These are phyloP conservation scores for Astragalus glycyphyllos DNA, from an alignment of 306 rosid species.

Conservation along the genomic window DNA sequence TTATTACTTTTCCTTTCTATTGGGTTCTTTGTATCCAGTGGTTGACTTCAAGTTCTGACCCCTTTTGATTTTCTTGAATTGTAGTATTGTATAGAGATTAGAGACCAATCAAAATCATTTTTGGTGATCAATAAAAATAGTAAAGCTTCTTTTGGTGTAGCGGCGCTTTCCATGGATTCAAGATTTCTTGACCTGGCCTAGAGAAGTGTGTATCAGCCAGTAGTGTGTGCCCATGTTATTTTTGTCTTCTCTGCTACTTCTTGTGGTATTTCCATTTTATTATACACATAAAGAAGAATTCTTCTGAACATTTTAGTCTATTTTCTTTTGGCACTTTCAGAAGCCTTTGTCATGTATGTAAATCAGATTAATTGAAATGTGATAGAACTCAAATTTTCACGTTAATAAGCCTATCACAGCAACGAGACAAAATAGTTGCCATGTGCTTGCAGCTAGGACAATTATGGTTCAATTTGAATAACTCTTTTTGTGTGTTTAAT, in stretches of 20 bases:
- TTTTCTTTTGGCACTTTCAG: background rate
- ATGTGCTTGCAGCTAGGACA: too few species aligned
- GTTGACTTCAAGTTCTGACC: conserved; percentile 17
- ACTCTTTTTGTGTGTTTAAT: too few species aligned
- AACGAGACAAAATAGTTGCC: too few species aligned
- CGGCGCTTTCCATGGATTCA: conserved; percentile 37
- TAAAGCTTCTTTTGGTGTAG: conserved; percentile 32
- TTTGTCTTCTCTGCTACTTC: conserved; percentile 22
- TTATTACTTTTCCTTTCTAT: background rate
- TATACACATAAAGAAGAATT: conserved; percentile 8
- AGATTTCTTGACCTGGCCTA: conserved; percentile 35
- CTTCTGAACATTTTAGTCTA: conserved; percentile 19
- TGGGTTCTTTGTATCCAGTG: conserved; percentile 11
- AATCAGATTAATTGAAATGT: conserved; percentile 31
- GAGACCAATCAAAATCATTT: conserved; percentile 23
- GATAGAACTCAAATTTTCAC: conserved; percentile 6
- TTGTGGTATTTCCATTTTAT: conserved; percentile 32
- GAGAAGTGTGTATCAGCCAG: conserved; percentile 35
- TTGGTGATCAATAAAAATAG: conserved; percentile 38
- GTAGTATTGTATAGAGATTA: conserved; percentile 7
- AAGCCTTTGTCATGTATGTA: conserved; percentile 34
- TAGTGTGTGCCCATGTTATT: conserved; percentile 17
- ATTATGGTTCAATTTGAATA: too few species aligned
- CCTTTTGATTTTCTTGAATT: conserved; percentile 11
- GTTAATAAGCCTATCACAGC: background rate